phyloP scores from a whole-genome alignment of 495 filamentous ascomycete genomes.

The Xylaria flabelliformis region DNA sequence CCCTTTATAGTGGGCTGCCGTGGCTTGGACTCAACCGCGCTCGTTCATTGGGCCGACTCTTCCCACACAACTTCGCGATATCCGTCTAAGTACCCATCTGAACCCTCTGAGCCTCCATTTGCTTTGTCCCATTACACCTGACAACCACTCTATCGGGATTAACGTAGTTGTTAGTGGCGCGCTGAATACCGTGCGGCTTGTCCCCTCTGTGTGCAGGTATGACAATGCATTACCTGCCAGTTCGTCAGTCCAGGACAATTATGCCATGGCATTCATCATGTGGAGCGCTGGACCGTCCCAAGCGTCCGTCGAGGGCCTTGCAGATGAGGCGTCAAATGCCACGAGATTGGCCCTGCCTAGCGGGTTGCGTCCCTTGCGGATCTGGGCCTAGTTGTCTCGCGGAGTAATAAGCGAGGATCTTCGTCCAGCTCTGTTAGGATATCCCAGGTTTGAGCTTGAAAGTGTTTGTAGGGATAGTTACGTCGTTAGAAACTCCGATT shows the following conservation, averaged over 20 bases:
- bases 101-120: slow-evolving; percentile 25
- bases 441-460: slow-evolving; percentile 43
- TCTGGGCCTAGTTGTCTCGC: slow-evolving; percentile 28
- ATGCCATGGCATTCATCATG: slow-evolving; percentile 13
- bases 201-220: neutral
- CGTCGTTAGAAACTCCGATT: slow-evolving; percentile 43
- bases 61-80: slow-evolving; percentile 34
- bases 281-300: slow-evolving; percentile 22
- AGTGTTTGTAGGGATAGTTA: slow-evolving; percentile 33
- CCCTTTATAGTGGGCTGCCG: slow-evolving; percentile 26
- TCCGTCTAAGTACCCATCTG: slow-evolving; percentile 24
- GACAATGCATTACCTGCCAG: slow-evolving; percentile 10
- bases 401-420: slow-evolving; percentile 33
- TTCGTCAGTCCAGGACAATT: slow-evolving; percentile 11
- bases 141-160: slow-evolving; percentile 37
- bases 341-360: slow-evolving; percentile 35
- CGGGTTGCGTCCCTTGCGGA: slow-evolving; percentile 31
- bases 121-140: slow-evolving; percentile 38
- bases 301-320: slow-evolving; percentile 26
- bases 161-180: slow-evolving; percentile 36
- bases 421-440: slow-evolving; percentile 45
- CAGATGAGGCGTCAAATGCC: slow-evolving; percentile 38
- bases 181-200: slow-evolving; percentile 36
- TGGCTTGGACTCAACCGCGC: slow-evolving; percentile 32
- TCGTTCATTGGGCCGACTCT: slow-evolving; percentile 30